Conservation (phyloP, 2,329 filamentous ascomycete species). For the Hypoxylon sp. region DNA sequence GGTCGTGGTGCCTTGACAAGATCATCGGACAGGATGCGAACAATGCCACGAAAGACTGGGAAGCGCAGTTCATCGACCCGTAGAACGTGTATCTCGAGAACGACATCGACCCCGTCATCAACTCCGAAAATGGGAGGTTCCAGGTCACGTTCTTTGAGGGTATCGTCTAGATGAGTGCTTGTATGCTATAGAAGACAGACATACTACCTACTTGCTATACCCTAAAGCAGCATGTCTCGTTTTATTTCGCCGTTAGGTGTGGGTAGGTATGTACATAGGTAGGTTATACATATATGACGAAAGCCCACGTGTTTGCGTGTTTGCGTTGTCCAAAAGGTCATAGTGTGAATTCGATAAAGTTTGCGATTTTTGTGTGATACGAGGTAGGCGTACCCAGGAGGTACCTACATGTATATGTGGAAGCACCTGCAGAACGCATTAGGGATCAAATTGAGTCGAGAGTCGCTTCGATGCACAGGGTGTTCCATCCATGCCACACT, state of each 20-base stretch:
- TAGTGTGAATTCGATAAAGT: background rate
- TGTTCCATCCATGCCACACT: too few relatives aligned
- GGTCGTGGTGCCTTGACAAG: slow-evolving; percentile 47
- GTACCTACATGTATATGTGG: too few relatives aligned
- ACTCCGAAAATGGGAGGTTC: slow-evolving; percentile 46
- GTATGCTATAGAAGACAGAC: too few relatives aligned
- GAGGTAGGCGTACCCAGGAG: too few relatives aligned
- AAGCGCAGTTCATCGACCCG: slow-evolving; percentile 39
- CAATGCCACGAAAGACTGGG: slow-evolving; percentile 38
- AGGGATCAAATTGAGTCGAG: too few relatives aligned
- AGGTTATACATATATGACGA: background rate
- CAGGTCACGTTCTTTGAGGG: slow-evolving; percentile 45
- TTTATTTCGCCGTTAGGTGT: too few relatives aligned
- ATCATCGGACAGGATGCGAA: slow-evolving; percentile 44
- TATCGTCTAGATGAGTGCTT: slow-evolving; percentile 23
- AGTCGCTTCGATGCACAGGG: too few relatives aligned
- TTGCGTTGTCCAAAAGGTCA: background rate
- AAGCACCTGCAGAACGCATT: too few relatives aligned
- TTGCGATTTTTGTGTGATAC: background rate
- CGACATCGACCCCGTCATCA: slow-evolving; percentile 45
- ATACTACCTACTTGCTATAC: background rate
- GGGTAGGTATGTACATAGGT: background rate
- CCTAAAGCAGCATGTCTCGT: too few relatives aligned
- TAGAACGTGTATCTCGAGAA: slow-evolving; percentile 42
- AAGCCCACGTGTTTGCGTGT: background rate